A percentile compares a stretch with the other conserved stretches of the same genome.
phyloP scores from a whole-genome alignment of 139 green algal species.

The Volvox africanus region DNA sequence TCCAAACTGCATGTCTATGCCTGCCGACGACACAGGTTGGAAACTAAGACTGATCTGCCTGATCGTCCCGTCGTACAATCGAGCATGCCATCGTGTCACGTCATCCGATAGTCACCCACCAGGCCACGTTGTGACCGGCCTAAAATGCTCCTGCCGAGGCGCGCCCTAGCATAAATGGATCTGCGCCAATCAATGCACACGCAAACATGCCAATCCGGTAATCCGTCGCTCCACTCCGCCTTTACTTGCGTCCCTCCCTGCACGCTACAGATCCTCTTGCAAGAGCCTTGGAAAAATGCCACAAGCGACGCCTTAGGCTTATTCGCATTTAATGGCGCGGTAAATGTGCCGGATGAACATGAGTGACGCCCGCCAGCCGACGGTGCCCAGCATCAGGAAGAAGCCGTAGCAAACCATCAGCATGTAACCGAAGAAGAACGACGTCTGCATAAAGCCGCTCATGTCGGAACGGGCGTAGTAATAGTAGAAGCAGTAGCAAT shows the following conservation, averaged over 20 bases:
- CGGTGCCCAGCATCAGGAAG: constrained; percentile 87
- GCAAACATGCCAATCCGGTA: background rate
- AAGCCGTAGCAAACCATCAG: constrained; percentile 78
- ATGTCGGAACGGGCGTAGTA: constrained; percentile 90
- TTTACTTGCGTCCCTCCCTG: background rate
- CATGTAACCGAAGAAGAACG: constrained; percentile 94
- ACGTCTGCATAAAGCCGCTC: constrained; percentile 84
- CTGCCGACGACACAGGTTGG: background rate
- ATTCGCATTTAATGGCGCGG: constrained; percentile 62
- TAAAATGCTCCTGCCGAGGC: background rate
- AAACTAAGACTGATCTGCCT: background rate
- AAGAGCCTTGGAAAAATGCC: background rate
- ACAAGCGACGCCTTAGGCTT: background rate
- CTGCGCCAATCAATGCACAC: too few relatives aligned
- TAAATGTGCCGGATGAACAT: constrained; percentile 69
- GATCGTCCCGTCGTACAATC: background rate
- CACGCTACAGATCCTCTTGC: background rate
- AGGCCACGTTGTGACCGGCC: background rate
- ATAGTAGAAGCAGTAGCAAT: constrained; percentile 98
- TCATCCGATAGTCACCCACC: background rate
- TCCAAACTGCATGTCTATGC: background rate
- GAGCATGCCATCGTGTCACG: background rate
- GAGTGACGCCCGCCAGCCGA: constrained; percentile 90
- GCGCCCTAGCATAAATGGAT: background rate
- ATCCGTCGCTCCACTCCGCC: background rate